phyloP scores from a whole-genome alignment of 164 flowering plant genomes.

The Piper betle region DNA sequence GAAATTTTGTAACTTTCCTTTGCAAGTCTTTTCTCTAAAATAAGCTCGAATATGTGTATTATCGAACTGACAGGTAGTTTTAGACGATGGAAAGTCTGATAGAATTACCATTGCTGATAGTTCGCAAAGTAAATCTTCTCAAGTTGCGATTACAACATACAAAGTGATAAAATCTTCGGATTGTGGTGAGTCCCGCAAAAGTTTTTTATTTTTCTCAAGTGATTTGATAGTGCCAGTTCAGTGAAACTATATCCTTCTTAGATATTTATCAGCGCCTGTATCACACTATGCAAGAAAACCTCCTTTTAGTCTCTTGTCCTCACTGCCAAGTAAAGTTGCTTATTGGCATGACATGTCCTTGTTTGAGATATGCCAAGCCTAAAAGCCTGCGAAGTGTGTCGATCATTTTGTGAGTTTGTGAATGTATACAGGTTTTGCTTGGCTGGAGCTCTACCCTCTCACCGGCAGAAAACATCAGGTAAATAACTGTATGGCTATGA shows the following conservation, averaged over 20 bases:
- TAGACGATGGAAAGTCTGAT: slow-evolving; percentile 79
- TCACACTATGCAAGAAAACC: too few relatives aligned
- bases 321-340: background rate
- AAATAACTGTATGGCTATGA: slow-evolving; percentile 3
- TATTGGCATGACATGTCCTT: background rate
- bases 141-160: slow-evolving; percentile 80
- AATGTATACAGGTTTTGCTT: slow-evolving; percentile 45
- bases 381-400: too few relatives aligned
- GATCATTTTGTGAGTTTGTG: background rate
- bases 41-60: background rate
- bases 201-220: too few relatives aligned
- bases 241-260: too few relatives aligned
- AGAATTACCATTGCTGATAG: slow-evolving; percentile 45
- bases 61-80: slow-evolving; percentile 37
- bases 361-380: too few relatives aligned
- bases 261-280: too few relatives aligned
- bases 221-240: too few relatives aligned
- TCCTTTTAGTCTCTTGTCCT: background rate
- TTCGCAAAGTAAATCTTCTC: slow-evolving; percentile 22
- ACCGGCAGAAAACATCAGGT: slow-evolving; percentile 90
- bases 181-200: slow-evolving; percentile 29
- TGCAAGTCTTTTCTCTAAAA: background rate
- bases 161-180: slow-evolving; percentile 42
- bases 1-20: background rate
- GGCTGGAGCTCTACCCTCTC: slow-evolving; percentile 72